Percentiles rank a stretch among this genome's conserved stretches.
Evolutionary conservation across 192 early-diverging fungal genomes (phyloP).

Genomic region (Jimgerdemannia flammicorona): DNA sequence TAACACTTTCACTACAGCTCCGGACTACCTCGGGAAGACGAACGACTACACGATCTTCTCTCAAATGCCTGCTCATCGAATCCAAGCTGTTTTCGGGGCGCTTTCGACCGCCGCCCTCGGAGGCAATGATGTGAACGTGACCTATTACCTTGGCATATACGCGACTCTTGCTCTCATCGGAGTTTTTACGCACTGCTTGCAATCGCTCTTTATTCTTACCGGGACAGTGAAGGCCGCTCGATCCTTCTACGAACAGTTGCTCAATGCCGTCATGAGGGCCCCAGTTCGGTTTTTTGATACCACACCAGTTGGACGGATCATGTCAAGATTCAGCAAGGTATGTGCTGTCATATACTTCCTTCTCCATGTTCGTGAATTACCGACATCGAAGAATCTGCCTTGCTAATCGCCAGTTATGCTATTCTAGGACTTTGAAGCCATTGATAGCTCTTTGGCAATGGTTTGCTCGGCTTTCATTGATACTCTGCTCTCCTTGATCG

Average conservation of each 20-base stretch:
- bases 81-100: constrained; percentile 16
- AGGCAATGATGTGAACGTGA: constrained; percentile 26
- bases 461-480: background rate
- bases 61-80: constrained; percentile 12
- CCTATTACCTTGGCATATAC: constrained; percentile 47
- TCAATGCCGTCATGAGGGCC: constrained; percentile 53
- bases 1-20: background rate
- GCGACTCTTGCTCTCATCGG: constrained; percentile 38
- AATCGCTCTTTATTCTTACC: constrained; percentile 35
- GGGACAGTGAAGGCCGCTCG: constrained; percentile 51
- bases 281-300: constrained; percentile 79
- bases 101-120: background rate
- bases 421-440: constrained; percentile 56
- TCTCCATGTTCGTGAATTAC: background rate
- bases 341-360: background rate
- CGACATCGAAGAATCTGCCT: background rate
- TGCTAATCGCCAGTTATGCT: background rate
- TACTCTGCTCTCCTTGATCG: background rate
- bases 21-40: background rate
- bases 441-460: constrained; percentile 42
- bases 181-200: constrained; percentile 35
- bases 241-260: constrained; percentile 47
- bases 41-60: constrained; percentile 5
- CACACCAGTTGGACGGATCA: constrained; percentile 77
- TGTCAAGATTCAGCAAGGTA: constrained; percentile 74